A percentile compares a stretch with the other conserved stretches of the same genome.
phyloP scores from a whole-genome alignment of 1,284 basidiomycete genomes.

The Ceratobasidium sp. region DNA sequence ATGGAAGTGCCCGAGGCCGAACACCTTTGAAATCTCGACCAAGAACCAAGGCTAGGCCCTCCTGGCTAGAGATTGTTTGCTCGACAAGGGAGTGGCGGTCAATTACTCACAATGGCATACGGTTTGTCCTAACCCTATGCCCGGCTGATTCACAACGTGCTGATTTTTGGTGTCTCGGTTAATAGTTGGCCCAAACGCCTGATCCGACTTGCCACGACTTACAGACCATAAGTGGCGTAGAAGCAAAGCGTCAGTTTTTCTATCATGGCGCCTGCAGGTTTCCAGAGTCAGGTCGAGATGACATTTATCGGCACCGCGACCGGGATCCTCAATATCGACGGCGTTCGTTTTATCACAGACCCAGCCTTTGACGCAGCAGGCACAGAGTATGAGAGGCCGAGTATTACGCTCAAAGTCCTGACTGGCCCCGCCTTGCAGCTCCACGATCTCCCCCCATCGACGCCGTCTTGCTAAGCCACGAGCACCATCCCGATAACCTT shows the following conservation, averaged over 20 bases:
- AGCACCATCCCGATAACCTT: conserved; percentile 47
- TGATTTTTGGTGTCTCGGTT: too few relatives aligned
- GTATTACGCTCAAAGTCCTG: conserved; percentile 6
- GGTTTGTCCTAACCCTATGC: too few relatives aligned
- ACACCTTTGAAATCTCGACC: too few relatives aligned
- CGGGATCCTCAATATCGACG: conserved; percentile 45
- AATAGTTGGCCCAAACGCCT: too few relatives aligned
- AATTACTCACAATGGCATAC: too few relatives aligned
- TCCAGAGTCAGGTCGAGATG: conserved; percentile 38
- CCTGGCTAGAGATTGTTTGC: too few relatives aligned
- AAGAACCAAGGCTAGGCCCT: too few relatives aligned
- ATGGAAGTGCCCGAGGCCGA: too few relatives aligned
- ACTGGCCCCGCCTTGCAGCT: conserved; percentile 32
- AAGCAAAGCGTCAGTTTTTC: background rate
- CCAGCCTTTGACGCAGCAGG: conserved; percentile 41
- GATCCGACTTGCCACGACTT: too few relatives aligned
- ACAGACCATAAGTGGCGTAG: too few relatives aligned
- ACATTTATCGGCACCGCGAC: conserved; percentile 47
- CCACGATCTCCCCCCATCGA: conserved; percentile 44
- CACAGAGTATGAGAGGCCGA: conserved; percentile 20
- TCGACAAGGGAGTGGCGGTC: too few relatives aligned
- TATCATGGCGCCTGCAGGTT: background rate
- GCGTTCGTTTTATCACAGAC: conserved; percentile 45
- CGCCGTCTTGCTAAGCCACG: conserved; percentile 45
- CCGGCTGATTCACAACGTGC: too few relatives aligned